Percentiles rank a stretch among this genome's conserved stretches.
Evolutionary conservation across 2,329 filamentous ascomycete species (phyloP).

Genomic region (Aureobasidium sp.): DNA sequence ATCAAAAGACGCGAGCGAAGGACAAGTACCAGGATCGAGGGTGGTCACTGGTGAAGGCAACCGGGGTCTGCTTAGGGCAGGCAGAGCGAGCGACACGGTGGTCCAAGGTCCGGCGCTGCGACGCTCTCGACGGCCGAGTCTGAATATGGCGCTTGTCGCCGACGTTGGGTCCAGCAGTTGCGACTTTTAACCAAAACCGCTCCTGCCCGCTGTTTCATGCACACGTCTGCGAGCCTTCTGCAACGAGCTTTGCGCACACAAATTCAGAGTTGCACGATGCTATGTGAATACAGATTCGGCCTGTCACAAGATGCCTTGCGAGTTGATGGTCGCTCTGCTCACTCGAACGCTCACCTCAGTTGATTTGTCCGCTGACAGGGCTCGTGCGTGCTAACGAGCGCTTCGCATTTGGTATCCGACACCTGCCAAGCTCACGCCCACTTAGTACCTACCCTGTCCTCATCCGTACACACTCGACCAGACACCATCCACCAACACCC

Average conservation of each 20-base stretch:
- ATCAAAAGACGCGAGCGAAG: not conserved
- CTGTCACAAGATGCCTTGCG: conserved; percentile 1
- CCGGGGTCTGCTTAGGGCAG: conserved; percentile 1
- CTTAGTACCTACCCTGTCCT: not conserved
- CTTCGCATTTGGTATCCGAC: not conserved
- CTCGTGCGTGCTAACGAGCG: conserved; percentile 1
- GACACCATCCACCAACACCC: not conserved
- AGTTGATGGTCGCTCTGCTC: not conserved
- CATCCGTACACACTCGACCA: not conserved
- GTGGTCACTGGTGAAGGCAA: not conserved
- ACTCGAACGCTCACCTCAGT: not conserved
- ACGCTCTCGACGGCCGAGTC: not conserved
- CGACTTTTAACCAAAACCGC: not conserved
- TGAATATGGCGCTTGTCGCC: not conserved
- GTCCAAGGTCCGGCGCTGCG: not conserved
- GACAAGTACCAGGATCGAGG: not conserved
- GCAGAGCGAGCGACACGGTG: conserved; percentile 7
- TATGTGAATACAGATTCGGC: not conserved
- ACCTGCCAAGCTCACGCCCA: not conserved
- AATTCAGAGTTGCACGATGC: not conserved
- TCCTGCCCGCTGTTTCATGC: not conserved
- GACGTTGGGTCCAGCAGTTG: not conserved
- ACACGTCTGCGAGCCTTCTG: not conserved
- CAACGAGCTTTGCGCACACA: not conserved
- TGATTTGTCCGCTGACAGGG: conserved; percentile 8